phyloP scores from a whole-genome alignment of 164 flowering plant species.

The Vitis vinifera region ASM3070453v1 NC_081812.1:21699001-21699500 shows the following conservation, averaged over 20 bases:
- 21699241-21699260: too few relatives aligned
- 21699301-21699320: slow-evolving; percentile 2
- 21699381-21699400: slow-evolving; percentile 19
- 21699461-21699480: slow-evolving; percentile 64
- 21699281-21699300: neutral
- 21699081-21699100: neutral
- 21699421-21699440: slow-evolving; percentile 4
- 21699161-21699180: too few relatives aligned
- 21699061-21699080: neutral
- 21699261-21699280: neutral
- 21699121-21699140: neutral
- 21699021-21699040: slow-evolving; percentile 86
- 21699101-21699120: neutral
- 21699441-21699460: neutral
- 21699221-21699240: too few relatives aligned
- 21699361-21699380: slow-evolving; percentile 76
- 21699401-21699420: slow-evolving; percentile 8
- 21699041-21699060: slow-evolving; percentile 57
- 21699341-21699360: slow-evolving; percentile 84
- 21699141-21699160: too few relatives aligned
- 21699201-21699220: too few relatives aligned
- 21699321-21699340: slow-evolving; percentile 97
- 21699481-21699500: slow-evolving; percentile 41
- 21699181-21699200: too few relatives aligned
- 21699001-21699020: slow-evolving; percentile 89